Percentiles rank a stretch among this genome's conserved stretches.
Conservation (phyloP, 2,329 filamentous ascomycete genomes). For the Exserohilum rostratum region DNA sequence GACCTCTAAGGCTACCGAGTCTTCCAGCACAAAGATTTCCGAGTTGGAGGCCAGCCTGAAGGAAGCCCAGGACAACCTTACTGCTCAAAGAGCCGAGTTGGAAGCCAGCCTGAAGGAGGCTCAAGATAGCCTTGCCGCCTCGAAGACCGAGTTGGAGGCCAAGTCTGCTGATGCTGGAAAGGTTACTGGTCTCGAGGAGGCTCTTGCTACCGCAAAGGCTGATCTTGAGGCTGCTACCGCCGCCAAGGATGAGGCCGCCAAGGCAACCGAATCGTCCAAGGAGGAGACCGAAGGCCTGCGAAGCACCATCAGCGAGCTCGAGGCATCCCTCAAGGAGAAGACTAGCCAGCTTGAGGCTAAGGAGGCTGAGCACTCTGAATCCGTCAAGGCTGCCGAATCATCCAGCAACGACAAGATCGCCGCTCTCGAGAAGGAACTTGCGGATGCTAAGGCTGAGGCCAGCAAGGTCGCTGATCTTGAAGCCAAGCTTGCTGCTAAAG, state of each 20-base stretch:
- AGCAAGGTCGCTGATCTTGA: conserved; percentile 37
- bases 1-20: conserved; percentile 24
- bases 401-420: conserved; percentile 19
- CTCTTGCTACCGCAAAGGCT: conserved; percentile 22
- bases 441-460: conserved; percentile 29
- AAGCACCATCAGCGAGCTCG: conserved; percentile 27
- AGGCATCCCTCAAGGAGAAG: conserved; percentile 26
- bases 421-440: conserved; percentile 26
- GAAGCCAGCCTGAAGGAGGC: conserved; percentile 31
- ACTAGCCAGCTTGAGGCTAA: conserved; percentile 21
- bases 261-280: conserved; percentile 24
- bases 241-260: conserved; percentile 17
- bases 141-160: conserved; percentile 29
- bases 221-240: conserved; percentile 21
- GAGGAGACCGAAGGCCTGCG: conserved; percentile 20
- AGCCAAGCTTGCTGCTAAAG: conserved; percentile 29
- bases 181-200: conserved; percentile 24
- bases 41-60: conserved; percentile 11
- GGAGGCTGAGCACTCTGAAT: conserved; percentile 18
- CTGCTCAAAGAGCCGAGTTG: background rate
- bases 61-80: no score
- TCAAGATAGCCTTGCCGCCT: conserved; percentile 27
- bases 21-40: conserved; percentile 25
- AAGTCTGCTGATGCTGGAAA: conserved; percentile 26
- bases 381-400: conserved; percentile 21